Conservation (phyloP, 2,329 filamentous ascomycete genomes). For the Trichocomaceae sp. region DNA sequence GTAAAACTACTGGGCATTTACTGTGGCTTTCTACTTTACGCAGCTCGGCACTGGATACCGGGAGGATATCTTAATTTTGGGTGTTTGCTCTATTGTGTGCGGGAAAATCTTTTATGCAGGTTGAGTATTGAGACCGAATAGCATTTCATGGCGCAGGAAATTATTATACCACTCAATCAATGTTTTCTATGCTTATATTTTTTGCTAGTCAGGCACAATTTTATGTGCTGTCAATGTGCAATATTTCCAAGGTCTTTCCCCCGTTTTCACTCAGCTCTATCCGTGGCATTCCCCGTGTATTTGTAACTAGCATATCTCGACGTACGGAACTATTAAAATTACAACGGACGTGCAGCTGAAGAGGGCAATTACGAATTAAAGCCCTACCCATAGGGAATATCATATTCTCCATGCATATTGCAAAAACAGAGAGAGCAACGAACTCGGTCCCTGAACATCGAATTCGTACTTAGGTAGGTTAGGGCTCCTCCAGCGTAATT, state of each 20-base stretch:
- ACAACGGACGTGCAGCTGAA: not conserved
- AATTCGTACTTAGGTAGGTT: not conserved
- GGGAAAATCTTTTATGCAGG: not conserved
- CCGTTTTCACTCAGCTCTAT: too few relatives aligned
- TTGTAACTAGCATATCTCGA: not conserved
- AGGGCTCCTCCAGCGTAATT: not conserved
- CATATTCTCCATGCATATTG: not conserved
- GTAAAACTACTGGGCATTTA: not conserved
- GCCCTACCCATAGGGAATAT: not conserved
- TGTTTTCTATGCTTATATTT: not conserved
- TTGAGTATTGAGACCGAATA: not conserved
- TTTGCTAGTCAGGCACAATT: too few relatives aligned
- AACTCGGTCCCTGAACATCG: not conserved
- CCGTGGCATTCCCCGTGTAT: not conserved
- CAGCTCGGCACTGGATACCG: slow-evolving; percentile 1
- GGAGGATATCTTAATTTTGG: slow-evolving; percentile 1
- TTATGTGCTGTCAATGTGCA: not conserved
- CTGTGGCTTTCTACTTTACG: not conserved
- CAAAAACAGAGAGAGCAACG: not conserved
- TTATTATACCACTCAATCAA: not conserved
- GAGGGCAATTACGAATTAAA: not conserved
- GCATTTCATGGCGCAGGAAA: slow-evolving; percentile 5
- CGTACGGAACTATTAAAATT: not conserved
- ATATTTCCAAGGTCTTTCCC: too few relatives aligned
- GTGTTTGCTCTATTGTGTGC: not conserved